Percentiles rank a stretch among this genome's conserved stretches.
These are phyloP conservation scores for Yamadazyma diddensiae DNA, from an alignment of 1,139 yeast genomes.

Conservation along the genomic window DNA sequence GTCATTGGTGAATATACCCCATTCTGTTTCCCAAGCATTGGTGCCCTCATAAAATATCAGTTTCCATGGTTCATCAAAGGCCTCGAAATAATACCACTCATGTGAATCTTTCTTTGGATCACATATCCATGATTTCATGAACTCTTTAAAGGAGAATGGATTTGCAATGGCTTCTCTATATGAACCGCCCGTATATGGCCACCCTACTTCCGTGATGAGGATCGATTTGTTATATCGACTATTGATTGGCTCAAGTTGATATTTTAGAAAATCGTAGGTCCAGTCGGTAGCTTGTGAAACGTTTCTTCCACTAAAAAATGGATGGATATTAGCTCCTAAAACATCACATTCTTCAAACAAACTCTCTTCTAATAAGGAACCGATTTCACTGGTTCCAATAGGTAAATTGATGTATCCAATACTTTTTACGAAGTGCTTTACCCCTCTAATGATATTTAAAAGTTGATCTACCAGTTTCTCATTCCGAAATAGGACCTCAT, in stretches of 20 bases:
- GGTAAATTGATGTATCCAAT: conserved; percentile 38
- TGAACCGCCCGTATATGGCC: conserved; percentile 66
- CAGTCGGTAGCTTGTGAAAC: conserved; percentile 52
- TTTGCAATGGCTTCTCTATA: conserved; percentile 48
- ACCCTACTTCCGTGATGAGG: conserved; percentile 62
- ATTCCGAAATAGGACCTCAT: conserved; percentile 58
- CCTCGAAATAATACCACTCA: conserved; percentile 67
- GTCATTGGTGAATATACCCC: conserved; percentile 60
- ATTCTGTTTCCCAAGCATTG: conserved; percentile 63
- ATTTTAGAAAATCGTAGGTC: conserved; percentile 48
- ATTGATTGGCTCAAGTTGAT: conserved; percentile 37
- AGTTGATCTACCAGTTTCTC: conserved; percentile 43
- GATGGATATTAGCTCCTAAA: conserved; percentile 65
- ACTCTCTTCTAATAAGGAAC: conserved; percentile 36
- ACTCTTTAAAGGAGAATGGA: conserved; percentile 39
- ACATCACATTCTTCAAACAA: conserved; percentile 47
- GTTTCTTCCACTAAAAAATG: conserved; percentile 61
- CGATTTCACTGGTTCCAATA: conserved; percentile 58
- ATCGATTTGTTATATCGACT: conserved; percentile 28
- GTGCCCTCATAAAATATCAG: conserved; percentile 45
- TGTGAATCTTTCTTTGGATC: conserved; percentile 29
- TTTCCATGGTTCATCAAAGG: conserved; percentile 76
- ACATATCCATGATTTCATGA: conserved; percentile 55
- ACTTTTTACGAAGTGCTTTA: conserved; percentile 33
- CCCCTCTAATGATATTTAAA: conserved; percentile 39